phyloP scores from a whole-genome alignment of 495 filamentous ascomycete species.

The Glarea lozoyensis region DNA sequence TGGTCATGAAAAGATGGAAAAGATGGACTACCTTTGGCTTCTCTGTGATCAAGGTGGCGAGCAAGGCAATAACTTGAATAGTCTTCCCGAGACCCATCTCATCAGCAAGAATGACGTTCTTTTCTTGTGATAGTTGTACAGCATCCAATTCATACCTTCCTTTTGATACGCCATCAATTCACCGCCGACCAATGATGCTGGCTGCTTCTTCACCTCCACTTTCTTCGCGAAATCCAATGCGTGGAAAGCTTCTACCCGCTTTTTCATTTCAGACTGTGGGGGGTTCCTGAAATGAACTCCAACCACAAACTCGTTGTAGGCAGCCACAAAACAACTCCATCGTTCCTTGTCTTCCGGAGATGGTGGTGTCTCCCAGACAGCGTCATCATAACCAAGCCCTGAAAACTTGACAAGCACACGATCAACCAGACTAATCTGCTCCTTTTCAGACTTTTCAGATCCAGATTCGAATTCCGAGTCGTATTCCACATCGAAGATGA shows the following conservation, averaged over 20 bases:
- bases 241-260: conserved; percentile 54
- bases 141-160: conserved; percentile 94
- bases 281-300: conserved; percentile 57
- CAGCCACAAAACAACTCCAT: conserved; percentile 73
- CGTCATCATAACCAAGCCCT: conserved; percentile 89
- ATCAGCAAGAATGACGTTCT: conserved; percentile 92
- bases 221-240: conserved; percentile 53
- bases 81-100: conserved; percentile 99
- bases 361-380: conserved; percentile 83
- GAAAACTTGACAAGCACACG: conserved; percentile 82
- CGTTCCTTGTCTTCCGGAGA: conserved; percentile 44
- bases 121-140: conserved; percentile 76
- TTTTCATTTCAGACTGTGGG: conserved; percentile 43
- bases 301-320: conserved; percentile 76
- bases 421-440: conserved; percentile 56
- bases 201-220: conserved; percentile 64
- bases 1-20: not conserved
- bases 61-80: conserved; percentile 80
- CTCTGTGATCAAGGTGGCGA: conserved; percentile 68
- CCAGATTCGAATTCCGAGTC: conserved; percentile 32
- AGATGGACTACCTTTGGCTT: conserved; percentile 36
- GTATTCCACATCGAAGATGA: conserved; percentile 73
- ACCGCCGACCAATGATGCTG: conserved; percentile 61
- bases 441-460: conserved; percentile 57
- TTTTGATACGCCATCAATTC: conserved; percentile 90